Evolutionary conservation across 345 rosid species (phyloP).

Genomic region (Populus tremula): DNA sequence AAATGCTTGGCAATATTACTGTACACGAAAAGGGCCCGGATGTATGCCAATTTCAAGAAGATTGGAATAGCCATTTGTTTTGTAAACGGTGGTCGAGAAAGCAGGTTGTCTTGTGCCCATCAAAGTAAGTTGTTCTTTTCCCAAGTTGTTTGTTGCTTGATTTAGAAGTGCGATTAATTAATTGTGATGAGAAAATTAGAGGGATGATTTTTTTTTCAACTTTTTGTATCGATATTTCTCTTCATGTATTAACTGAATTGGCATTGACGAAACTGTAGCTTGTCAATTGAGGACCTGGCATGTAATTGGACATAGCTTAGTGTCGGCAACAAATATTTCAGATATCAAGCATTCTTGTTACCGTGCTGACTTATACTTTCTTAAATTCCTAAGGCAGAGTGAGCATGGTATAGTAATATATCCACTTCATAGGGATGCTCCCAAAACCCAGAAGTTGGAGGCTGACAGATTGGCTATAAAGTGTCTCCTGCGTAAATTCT

Average conservation of each 20-base stretch:
- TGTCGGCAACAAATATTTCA: neutral
- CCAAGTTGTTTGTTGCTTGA: conserved; percentile 12
- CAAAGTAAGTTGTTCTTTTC: conserved; percentile 15
- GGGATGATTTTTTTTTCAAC: neutral
- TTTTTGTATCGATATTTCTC: neutral
- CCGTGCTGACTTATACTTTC: too few species aligned
- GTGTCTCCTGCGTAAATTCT: neutral
- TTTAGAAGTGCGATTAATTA: conserved; percentile 10
- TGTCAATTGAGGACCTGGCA: neutral
- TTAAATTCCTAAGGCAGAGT: neutral
- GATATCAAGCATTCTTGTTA: too few species aligned
- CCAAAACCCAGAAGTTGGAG: neutral
- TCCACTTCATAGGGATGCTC: neutral
- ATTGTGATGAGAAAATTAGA: conserved; percentile 2
- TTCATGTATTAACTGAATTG: neutral
- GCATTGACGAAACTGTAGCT: neutral
- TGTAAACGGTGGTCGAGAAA: conserved; percentile 24
- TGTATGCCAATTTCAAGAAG: conserved; percentile 4
- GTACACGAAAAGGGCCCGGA: conserved; percentile 1
- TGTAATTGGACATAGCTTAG: neutral
- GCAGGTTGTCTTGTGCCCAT: conserved; percentile 1
- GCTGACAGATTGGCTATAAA: neutral
- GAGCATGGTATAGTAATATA: neutral
- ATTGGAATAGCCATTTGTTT: conserved; percentile 10
- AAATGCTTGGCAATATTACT: conserved; percentile 5